These are phyloP conservation scores for Chalaropsis thielavioides DNA, from an alignment of 2,329 filamentous ascomycete genomes.

Conservation along the genomic window DNA sequence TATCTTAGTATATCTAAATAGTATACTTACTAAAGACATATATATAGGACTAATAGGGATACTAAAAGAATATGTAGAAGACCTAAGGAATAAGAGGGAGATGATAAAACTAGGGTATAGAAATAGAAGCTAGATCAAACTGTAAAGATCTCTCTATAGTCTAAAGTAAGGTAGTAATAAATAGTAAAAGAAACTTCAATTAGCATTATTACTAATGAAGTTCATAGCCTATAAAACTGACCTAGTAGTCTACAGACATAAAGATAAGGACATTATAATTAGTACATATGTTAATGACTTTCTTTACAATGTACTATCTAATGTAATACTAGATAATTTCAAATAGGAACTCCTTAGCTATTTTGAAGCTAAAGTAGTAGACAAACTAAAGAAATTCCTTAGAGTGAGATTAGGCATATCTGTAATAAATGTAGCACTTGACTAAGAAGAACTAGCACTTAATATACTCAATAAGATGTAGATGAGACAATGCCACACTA, in stretches of 20 bases:
- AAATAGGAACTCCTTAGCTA: neutral
- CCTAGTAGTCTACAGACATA: neutral
- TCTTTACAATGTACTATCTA: neutral
- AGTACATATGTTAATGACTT: neutral
- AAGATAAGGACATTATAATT: neutral
- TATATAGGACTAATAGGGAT: neutral
- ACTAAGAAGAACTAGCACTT: neutral
- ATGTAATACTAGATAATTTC: neutral
- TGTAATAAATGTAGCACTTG: neutral
- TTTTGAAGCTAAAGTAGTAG: neutral
- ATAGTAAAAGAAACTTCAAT: neutral
- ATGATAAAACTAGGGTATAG: neutral
- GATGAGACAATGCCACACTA: neutral
- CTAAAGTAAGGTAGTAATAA: neutral
- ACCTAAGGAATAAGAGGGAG: neutral
- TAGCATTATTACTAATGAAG: neutral
- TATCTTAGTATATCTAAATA: neutral
- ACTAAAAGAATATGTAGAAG: neutral
- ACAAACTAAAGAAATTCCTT: neutral
- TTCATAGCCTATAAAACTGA: neutral
- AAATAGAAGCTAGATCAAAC: neutral
- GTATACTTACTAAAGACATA: neutral
- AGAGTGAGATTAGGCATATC: neutral
- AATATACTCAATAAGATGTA: neutral
- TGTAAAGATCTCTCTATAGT: neutral